These are phyloP conservation scores for Penicillium antarcticum DNA, from an alignment of 495 filamentous ascomycete species.

Conservation along the genomic window DNA sequence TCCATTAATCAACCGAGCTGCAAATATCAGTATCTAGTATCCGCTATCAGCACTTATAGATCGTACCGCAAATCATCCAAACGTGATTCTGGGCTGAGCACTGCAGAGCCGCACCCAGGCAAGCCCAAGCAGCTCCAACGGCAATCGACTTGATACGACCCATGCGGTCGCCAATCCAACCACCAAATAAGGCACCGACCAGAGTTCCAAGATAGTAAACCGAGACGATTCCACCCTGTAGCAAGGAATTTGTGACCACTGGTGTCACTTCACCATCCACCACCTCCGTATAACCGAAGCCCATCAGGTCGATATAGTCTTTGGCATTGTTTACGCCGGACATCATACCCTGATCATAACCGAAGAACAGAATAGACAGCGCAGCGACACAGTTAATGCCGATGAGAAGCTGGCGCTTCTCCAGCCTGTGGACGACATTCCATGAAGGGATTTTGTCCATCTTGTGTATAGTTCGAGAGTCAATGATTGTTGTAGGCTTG, in stretches of 20 bases:
- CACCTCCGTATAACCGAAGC: conserved; percentile 57
- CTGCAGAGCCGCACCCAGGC: conserved; percentile 59
- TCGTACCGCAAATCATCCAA: conserved; percentile 67
- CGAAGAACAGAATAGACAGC: conserved; percentile 59
- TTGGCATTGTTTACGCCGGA: conserved; percentile 66
- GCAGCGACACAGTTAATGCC: conserved; percentile 64
- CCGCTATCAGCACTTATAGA: neutral
- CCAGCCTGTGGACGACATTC: conserved; percentile 58
- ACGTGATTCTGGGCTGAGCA: conserved; percentile 58
- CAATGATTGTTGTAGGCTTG: neutral
- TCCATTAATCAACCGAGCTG: conserved; percentile 62
- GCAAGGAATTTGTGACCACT: conserved; percentile 56
- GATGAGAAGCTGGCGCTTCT: conserved; percentile 61
- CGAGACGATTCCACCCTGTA: conserved; percentile 67
- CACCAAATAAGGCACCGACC: conserved; percentile 56
- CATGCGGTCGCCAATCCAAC: conserved; percentile 58
- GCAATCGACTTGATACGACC: conserved; percentile 62
- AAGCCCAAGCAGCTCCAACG: conserved; percentile 52
- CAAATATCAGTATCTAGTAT: neutral
- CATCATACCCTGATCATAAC: conserved; percentile 74
- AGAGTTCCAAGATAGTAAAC: conserved; percentile 72
- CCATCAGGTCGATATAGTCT: conserved; percentile 64
- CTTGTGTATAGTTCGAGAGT: conserved; percentile 8
- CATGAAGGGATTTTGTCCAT: conserved; percentile 49
- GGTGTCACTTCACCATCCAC: conserved; percentile 40